These are phyloP conservation scores for Penicillium cinerascens DNA, from an alignment of 495 filamentous ascomycete genomes.

Conservation along the genomic window DNA sequence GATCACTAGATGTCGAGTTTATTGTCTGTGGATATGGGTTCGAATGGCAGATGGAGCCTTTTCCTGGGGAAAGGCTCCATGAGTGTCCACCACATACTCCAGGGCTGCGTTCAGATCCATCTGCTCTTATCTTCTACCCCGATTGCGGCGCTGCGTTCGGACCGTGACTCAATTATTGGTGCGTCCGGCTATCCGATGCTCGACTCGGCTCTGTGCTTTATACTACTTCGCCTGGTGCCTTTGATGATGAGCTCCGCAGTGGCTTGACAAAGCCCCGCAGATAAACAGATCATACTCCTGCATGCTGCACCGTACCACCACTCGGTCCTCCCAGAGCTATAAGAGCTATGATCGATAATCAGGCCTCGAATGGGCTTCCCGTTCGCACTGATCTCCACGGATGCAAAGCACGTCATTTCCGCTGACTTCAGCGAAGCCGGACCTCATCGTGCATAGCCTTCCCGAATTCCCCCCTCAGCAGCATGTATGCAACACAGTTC, in stretches of 20 bases:
- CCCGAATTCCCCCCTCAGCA: neutral
- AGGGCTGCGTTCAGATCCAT: neutral
- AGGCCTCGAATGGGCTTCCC: neutral
- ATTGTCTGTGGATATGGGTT: neutral
- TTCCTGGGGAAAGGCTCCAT: neutral
- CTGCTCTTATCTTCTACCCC: too few relatives aligned
- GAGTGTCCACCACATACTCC: neutral
- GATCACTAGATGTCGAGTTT: neutral
- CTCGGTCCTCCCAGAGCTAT: neutral
- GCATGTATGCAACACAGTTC: neutral
- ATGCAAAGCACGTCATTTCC: slow-evolving; percentile 12
- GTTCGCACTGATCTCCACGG: slow-evolving; percentile 7
- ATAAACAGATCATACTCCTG: slow-evolving; percentile 23
- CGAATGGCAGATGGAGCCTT: neutral
- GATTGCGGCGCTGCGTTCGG: neutral
- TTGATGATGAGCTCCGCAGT: slow-evolving; percentile 24
- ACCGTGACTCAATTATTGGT: neutral
- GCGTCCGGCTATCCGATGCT: neutral
- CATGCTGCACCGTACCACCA: slow-evolving; percentile 3
- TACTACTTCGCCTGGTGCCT: neutral
- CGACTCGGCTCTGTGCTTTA: neutral
- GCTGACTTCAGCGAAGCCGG: neutral
- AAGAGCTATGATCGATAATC: neutral
- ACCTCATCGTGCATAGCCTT: slow-evolving; percentile 11
- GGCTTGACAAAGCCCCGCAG: slow-evolving; percentile 30